Percentiles rank a stretch among this genome's conserved stretches.
Conservation (phyloP, 2,329 filamentous ascomycete genomes). For the Cryphonectria naterciae region DNA sequence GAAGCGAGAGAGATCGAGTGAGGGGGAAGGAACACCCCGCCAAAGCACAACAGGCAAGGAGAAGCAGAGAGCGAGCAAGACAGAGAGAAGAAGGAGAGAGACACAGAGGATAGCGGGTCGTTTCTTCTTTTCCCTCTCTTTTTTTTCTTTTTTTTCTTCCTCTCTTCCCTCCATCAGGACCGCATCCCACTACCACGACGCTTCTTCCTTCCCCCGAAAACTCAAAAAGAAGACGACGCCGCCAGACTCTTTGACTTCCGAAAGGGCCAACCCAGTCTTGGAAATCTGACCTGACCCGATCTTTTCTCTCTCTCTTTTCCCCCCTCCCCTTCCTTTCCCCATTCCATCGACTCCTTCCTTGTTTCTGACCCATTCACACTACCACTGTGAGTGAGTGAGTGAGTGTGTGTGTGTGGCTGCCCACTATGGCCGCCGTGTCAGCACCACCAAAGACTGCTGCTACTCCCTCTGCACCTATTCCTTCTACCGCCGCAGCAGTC, state of each 20-base stretch:
- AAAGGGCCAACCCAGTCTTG: background rate
- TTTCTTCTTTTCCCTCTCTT: too few species aligned
- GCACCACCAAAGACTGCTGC: background rate
- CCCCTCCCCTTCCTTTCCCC: background rate
- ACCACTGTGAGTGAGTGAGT: background rate
- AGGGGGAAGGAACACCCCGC: background rate
- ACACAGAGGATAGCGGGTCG: background rate
- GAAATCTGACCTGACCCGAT: background rate
- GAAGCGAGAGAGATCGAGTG: background rate
- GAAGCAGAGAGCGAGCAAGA: too few species aligned
- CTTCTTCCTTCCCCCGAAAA: background rate
- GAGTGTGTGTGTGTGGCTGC: background rate
- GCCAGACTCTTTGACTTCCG: background rate
- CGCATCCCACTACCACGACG: background rate
- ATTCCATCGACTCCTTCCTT: conserved; percentile 7
- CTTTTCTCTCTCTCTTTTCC: too few species aligned
- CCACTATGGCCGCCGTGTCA: background rate
- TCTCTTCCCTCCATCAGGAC: background rate
- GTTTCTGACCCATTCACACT: background rate
- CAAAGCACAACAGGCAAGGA: background rate
- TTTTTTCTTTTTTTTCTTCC: background rate
- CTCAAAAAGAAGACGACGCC: background rate
- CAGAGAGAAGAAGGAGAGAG: too few species aligned
- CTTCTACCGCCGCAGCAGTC: background rate
- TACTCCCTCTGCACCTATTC: conserved; percentile 6